phyloP scores from a whole-genome alignment of 192 early-diverging fungal genomes.

The Gigaspora rosea region DNA sequence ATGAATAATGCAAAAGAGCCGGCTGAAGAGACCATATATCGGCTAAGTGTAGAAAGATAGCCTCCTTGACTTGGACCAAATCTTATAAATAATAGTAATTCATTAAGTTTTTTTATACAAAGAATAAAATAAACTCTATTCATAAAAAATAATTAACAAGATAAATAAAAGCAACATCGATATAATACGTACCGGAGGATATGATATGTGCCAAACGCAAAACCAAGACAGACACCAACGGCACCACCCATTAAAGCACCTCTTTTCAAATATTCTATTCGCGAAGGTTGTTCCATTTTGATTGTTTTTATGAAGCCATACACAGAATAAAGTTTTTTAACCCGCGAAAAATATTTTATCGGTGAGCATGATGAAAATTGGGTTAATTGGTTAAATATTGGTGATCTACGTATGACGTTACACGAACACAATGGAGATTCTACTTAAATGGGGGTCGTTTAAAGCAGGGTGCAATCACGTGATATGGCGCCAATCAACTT shows the following conservation, averaged over 20 bases:
- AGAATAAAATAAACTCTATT: background rate
- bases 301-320: background rate
- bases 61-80: conserved; percentile 72
- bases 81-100: conserved; percentile 39
- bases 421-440: no score
- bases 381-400: no score
- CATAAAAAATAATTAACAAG: background rate
- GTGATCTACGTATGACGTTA: no score
- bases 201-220: conserved; percentile 58
- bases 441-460: no score
- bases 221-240: conserved; percentile 64
- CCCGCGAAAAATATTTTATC: background rate
- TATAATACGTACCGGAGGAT: conserved; percentile 46
- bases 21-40: conserved; percentile 72
- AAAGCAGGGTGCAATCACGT: no score
- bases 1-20: conserved; percentile 86
- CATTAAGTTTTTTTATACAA: background rate
- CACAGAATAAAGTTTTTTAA: background rate
- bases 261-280: conserved; percentile 61
- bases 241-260: conserved; percentile 67
- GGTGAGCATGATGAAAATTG: no score
- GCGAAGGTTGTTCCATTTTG: conserved; percentile 46
- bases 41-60: conserved; percentile 69
- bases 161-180: background rate
- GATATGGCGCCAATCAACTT: no score